phyloP scores from a whole-genome alignment of 192 early-diverging fungal genomes.

The Backusella westeae region DNA sequence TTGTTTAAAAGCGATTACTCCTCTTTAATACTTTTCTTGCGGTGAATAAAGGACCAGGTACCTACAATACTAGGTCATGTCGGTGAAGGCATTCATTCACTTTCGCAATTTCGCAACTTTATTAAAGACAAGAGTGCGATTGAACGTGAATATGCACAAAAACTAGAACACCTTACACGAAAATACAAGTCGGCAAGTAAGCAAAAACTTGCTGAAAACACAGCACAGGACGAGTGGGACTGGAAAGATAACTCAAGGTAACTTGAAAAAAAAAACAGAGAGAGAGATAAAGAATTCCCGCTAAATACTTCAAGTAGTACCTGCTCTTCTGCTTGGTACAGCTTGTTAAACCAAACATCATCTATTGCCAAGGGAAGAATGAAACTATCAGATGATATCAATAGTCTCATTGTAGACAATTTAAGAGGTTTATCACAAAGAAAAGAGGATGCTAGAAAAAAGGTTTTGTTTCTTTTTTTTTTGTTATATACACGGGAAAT shows the following conservation, averaged over 20 bases:
- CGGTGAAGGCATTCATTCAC: constrained; percentile 55
- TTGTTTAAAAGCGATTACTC: not conserved
- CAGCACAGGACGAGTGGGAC: constrained; percentile 26
- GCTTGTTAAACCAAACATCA: constrained; percentile 57
- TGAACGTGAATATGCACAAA: constrained; percentile 68
- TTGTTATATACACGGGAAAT: not conserved
- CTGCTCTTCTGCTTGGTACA: constrained; percentile 55
- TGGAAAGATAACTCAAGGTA: constrained; percentile 44
- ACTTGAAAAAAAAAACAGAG: not conserved
- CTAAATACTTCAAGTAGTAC: constrained; percentile 37
- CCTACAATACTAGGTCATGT: constrained; percentile 51
- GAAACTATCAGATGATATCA: constrained; percentile 52
- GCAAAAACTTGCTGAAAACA: constrained; percentile 1
- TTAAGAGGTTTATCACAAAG: constrained; percentile 51
- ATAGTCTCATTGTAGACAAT: constrained; percentile 46
- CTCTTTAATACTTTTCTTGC: not conserved
- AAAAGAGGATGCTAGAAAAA: constrained; percentile 71
- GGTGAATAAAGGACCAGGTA: constrained; percentile 46
- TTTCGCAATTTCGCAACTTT: constrained; percentile 69
- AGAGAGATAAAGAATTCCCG: not conserved
- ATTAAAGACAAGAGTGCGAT: constrained; percentile 64
- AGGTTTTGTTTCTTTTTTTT: constrained; percentile 39
- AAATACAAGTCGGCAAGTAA: constrained; percentile 52
- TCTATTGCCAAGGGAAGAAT: constrained; percentile 46
- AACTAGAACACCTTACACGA: constrained; percentile 59